These are phyloP conservation scores for Candida nemodendra DNA, from an alignment of 805 yeast genomes.

Conservation along the genomic window DNA sequence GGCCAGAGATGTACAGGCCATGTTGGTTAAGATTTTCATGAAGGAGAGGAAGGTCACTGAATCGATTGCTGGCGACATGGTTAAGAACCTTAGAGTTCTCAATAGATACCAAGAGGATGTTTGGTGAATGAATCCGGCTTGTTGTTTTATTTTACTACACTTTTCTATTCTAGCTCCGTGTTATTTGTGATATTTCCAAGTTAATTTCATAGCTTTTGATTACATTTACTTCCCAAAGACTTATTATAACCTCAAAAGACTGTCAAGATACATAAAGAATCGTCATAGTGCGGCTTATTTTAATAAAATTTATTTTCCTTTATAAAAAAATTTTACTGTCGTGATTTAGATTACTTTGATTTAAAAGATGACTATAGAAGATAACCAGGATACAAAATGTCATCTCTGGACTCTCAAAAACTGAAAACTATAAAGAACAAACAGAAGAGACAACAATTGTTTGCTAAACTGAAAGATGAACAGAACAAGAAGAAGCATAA, in stretches of 20 bases:
- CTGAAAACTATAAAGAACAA: constrained; percentile 64
- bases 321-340: too few species aligned
- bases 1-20: constrained; percentile 89
- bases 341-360: too few species aligned
- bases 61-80: constrained; percentile 70
- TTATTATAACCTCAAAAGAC: too few species aligned
- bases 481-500: constrained; percentile 75
- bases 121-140: constrained; percentile 75
- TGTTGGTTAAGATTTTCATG: constrained; percentile 62
- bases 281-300: too few species aligned
- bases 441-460: constrained; percentile 74
- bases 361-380: too few species aligned
- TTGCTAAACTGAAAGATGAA: constrained; percentile 70
- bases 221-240: too few species aligned
- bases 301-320: too few species aligned
- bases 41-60: constrained; percentile 60
- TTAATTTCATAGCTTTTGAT: too few species aligned
- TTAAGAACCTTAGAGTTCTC: constrained; percentile 75
- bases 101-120: constrained; percentile 97
- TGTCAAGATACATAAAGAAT: too few species aligned
- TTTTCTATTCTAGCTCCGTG: too few species aligned
- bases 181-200: too few species aligned
- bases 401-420: constrained; percentile 37
- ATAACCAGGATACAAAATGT: constrained; percentile 16
- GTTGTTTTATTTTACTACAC: too few species aligned